A percentile compares a stretch with the other conserved stretches of the same genome.
phyloP scores from a whole-genome alignment of 106 monocot genomes.

The Cymbidium sinense region DNA sequence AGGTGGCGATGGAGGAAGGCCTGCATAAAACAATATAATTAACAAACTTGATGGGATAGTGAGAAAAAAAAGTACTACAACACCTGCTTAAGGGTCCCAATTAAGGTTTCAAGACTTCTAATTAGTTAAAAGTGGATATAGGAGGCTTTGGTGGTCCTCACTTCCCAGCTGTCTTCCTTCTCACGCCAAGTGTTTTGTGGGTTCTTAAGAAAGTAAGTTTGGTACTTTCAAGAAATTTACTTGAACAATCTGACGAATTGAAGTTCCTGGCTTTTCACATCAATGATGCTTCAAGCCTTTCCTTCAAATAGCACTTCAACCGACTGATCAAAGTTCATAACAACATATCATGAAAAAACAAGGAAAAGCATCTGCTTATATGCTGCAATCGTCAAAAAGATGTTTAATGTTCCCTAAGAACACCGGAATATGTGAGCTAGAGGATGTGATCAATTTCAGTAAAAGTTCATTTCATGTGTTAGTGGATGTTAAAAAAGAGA shows the following conservation, averaged over 20 bases:
- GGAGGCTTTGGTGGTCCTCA: neutral
- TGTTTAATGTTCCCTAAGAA: neutral
- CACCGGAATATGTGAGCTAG: too few relatives aligned
- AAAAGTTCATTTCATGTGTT: too few relatives aligned
- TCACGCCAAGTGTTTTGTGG: neutral
- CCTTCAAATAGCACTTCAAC: neutral
- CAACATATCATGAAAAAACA: neutral
- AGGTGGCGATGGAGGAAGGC: conserved; percentile 89
- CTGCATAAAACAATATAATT: conserved; percentile 30
- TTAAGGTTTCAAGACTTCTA: neutral
- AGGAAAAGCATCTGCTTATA: neutral
- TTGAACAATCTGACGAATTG: neutral
- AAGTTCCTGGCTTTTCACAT: neutral
- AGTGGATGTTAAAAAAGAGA: too few relatives aligned
- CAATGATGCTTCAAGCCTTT: neutral
- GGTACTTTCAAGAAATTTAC: too few relatives aligned
- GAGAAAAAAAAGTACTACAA: neutral
- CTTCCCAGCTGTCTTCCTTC: neutral
- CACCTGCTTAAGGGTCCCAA: neutral
- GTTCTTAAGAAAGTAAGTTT: too few relatives aligned
- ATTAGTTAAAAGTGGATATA: neutral
- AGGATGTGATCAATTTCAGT: too few relatives aligned
- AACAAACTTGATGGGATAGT: neutral
- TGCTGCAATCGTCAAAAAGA: neutral
- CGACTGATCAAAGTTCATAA: neutral